These are phyloP conservation scores for Protomyces lactucae-debilis DNA, from an alignment of 1,139 yeast species.

Conservation along the genomic window DNA sequence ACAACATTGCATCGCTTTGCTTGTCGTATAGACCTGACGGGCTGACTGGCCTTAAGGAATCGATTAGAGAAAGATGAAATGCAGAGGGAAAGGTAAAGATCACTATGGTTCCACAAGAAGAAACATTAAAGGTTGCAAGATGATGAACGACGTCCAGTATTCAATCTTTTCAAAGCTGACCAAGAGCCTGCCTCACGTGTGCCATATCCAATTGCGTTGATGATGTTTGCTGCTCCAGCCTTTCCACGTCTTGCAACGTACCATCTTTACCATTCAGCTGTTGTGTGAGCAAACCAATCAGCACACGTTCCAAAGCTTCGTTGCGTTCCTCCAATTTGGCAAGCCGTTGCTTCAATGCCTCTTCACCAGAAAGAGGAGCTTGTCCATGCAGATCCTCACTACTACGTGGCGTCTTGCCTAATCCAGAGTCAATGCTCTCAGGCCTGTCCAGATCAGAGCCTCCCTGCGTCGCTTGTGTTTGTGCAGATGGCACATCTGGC, in stretches of 20 bases:
- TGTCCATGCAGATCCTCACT: neutral
- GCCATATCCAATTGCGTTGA: neutral
- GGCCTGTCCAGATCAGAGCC: neutral
- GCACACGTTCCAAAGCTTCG: neutral
- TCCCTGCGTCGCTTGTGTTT: neutral
- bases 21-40: too few species aligned
- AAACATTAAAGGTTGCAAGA: neutral
- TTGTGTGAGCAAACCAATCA: neutral
- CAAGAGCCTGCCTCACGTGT: neutral
- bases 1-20: too few species aligned
- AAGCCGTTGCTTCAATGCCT: neutral
- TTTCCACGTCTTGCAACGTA: neutral
- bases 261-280: neutral
- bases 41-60: too few species aligned
- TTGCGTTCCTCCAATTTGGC: neutral
- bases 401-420: neutral
- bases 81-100: neutral
- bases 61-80: neutral
- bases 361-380: neutral
- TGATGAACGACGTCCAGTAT: too few species aligned
- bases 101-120: neutral
- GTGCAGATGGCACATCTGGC: neutral
- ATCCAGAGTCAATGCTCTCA: neutral
- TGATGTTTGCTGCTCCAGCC: too few species aligned
- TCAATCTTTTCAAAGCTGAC: neutral